Base-by-base conservation (phyloP, 352 stramenopile genomes). In the Globisporangium cederbergense region DNA sequence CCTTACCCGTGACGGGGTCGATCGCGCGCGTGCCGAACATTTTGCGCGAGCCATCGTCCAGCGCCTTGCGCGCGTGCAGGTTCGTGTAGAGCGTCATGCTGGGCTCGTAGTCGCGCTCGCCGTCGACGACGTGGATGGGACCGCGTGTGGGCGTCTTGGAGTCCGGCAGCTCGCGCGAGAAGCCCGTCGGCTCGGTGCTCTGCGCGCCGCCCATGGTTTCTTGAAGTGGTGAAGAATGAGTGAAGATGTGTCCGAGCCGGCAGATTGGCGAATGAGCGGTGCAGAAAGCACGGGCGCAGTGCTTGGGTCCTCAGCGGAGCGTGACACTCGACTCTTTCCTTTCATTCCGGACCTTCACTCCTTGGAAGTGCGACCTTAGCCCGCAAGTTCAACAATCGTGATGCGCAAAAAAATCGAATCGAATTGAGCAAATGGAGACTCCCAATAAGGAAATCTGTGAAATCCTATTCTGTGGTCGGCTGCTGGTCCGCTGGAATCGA, bases 41-140 rank as follows among this genome's bases (percentile, higher is more conserved):
- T 45, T 58, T 70, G 45, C 75, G 76, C 45, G 68, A 76, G 51
- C 78, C 78, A 50, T 84, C 73, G 50, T 83, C 76, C 32, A 87
- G 57, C 47, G 73, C 68, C 40, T 64, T 62, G 28, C 79, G 74
- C 32, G 82, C 75, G 63, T 83, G 60, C 32, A 86, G 65, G 62
- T 85, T 88, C 6, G 75, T 81, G 68, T 80, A 86, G 34, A 84
- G 74, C 65, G 79, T 88, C 71, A 77, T 79, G 57, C 77, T 70
- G 28, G 68, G 56, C 59, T 78, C 51, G 62, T 80, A 83, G n/a
- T 54, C 28, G 51, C 51, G 42, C 36, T 68, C 63, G 22, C n/a
- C 45, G 49, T 77, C 70, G 38, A 55, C 45, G 42, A 74, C 52
- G 47, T 58, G 67, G 25, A 67, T 61, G 5, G 64, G 49, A 47